Evolutionary conservation across 805 yeast genomes (phyloP), one percentile per base, ranked within the genome.

Genomic region (Lipomyces spencermartinsiae): DNA sequence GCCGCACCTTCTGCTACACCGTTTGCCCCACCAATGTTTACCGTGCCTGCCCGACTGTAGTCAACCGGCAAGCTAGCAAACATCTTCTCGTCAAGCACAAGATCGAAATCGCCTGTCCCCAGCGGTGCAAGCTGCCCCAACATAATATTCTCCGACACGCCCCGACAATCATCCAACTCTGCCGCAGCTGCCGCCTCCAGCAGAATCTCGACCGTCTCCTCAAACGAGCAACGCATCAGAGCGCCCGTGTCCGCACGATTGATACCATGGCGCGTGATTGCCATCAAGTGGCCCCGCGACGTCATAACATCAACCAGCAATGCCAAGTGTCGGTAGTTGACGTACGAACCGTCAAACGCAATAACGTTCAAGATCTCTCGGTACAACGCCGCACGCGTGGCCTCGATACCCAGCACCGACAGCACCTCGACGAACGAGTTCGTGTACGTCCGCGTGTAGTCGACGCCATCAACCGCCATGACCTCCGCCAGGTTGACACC

Each of bases 261-360:
- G 81, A 95, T 94, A 86, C 99, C 99, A 78, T 95, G 99, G 86
- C 99, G 96, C 57, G 98, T 94, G 76, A 95, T 93, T 54, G 99
- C 98, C 91, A 96, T 94, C 80, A 95, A 84, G 78, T 94, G 97
- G 76, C 99, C 99, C 77, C 97, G 89, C 53, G 97, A 91, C 1
- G 99, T 95, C 99, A 95, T 95, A 51, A 93, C 96, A 83, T 95
- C 99, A 67, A 95, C 98, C 75, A 95, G 85, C 75, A 95, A 83
- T 4, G 99, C 98, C 95, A 95, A 90, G 77, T 95, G 99, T 82
- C 99, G 89, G 82, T 95, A 95, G 81, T 95, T 95, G 70, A 95
- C 99, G 76, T 95, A 95, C 51, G 99, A 93, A 91, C 99, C 99
- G 85, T 95, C 99, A 76, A 97, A 95, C 2, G 98, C 97, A 85